These are phyloP conservation scores for Canna indica DNA, from an alignment of 176 grass and related monocot genomes.

Conservation along the genomic window DNA sequence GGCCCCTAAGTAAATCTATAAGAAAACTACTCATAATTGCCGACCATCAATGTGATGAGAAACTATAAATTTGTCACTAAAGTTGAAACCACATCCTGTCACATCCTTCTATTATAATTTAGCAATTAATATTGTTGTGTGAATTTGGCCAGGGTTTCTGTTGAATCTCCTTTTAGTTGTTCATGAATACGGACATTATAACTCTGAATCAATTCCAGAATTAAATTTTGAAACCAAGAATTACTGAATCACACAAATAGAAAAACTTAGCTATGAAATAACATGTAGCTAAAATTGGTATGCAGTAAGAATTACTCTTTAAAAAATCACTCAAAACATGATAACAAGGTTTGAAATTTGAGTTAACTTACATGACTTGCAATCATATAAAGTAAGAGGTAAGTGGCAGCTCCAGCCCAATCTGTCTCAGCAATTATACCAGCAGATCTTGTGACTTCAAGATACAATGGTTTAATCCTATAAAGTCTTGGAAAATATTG, in stretches of 20 bases:
- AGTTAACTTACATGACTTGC: constrained; percentile 67
- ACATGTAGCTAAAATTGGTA: background rate
- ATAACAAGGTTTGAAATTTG: constrained; percentile 6
- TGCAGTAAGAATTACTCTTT: background rate
- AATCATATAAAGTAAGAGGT: constrained; percentile 85
- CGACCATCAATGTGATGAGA: too few relatives aligned
- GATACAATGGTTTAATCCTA: constrained; percentile 71
- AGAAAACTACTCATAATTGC: too few relatives aligned
- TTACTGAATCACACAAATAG: background rate
- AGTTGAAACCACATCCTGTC: too few relatives aligned
- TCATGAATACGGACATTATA: too few relatives aligned
- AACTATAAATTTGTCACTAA: too few relatives aligned
- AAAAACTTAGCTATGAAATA: background rate
- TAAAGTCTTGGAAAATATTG: constrained; percentile 75
- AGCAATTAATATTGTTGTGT: too few relatives aligned
- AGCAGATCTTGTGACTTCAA: constrained; percentile 73
- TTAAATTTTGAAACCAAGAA: background rate
- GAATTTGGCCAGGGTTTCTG: too few relatives aligned
- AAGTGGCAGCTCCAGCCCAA: constrained; percentile 68
- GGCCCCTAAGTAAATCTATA: too few relatives aligned
- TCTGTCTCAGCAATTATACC: constrained; percentile 77
- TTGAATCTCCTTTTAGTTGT: too few relatives aligned
- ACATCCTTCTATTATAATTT: too few relatives aligned
- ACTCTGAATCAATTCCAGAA: background rate
- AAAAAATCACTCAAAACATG: background rate